Evolutionary conservation across 1,139 yeast genomes (phyloP).

Genomic region (Yamadazyma buinensis): DNA sequence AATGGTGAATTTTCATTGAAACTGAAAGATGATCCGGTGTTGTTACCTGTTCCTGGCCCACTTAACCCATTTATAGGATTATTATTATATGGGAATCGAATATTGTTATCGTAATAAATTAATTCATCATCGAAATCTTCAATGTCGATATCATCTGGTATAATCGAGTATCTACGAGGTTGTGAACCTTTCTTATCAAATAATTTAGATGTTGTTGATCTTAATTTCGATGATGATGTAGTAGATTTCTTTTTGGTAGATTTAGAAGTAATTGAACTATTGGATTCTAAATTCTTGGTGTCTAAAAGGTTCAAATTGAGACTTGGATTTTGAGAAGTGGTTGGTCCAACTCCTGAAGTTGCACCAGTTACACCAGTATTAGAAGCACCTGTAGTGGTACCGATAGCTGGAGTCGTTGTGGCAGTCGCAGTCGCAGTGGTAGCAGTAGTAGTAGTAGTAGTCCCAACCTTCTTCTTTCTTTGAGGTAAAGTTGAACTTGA

Average conservation of each 20-base stretch:
- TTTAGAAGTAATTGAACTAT: slow-evolving; percentile 23
- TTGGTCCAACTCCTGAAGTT: no score
- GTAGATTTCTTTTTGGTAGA: slow-evolving; percentile 28
- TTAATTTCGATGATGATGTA: slow-evolving; percentile 35
- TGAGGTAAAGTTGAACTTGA: slow-evolving; percentile 12
- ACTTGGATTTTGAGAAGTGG: no score
- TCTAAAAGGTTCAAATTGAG: background rate
- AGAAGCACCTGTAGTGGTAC: no score
- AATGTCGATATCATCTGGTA: slow-evolving; percentile 64
- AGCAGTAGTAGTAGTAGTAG: background rate
- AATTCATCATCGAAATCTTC: slow-evolving; percentile 63
- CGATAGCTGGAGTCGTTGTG: background rate
- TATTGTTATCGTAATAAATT: slow-evolving; percentile 44
- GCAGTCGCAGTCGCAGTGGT: no score
- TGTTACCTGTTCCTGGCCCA: slow-evolving; percentile 29
- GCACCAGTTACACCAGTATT: no score
- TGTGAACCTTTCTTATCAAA: slow-evolving; percentile 72
- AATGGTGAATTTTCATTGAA: slow-evolving; percentile 33
- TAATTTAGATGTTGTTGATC: slow-evolving; percentile 69
- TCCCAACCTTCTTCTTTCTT: slow-evolving; percentile 2
- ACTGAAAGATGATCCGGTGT: slow-evolving; percentile 15
- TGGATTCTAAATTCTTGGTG: slow-evolving; percentile 5
- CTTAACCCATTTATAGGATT: slow-evolving; percentile 34
- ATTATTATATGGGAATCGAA: slow-evolving; percentile 36
- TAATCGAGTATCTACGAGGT: slow-evolving; percentile 67